These are phyloP conservation scores for Pisolithus sp. DNA, from an alignment of 768 basidiomycete genomes.

Conservation along the genomic window DNA sequence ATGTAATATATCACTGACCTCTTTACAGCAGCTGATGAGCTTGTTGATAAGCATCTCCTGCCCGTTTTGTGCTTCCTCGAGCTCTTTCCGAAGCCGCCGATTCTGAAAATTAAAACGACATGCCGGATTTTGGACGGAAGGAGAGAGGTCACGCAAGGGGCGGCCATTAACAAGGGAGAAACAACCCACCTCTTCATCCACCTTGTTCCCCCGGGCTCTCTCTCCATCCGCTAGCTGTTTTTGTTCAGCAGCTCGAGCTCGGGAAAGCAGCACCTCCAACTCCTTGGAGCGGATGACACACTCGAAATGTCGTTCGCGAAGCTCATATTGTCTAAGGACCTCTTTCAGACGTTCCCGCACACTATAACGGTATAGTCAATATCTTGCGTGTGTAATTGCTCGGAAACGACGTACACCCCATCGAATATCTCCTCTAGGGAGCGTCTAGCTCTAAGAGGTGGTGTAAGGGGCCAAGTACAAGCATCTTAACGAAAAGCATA, in stretches of 20 bases:
- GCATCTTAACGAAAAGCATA: slow-evolving; percentile 30
- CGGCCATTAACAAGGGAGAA: slow-evolving; percentile 2
- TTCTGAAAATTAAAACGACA: slow-evolving; percentile 35
- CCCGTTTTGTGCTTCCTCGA: slow-evolving; percentile 74
- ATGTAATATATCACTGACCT: slow-evolving; percentile 43
- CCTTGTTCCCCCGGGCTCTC: slow-evolving; percentile 56
- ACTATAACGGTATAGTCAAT: slow-evolving; percentile 32
- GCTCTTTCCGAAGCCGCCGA: slow-evolving; percentile 62
- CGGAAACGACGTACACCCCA: slow-evolving; percentile 54
- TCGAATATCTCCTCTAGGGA: slow-evolving; percentile 83
- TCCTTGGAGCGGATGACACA: slow-evolving; percentile 90
- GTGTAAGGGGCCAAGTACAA: neutral
- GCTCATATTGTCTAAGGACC: slow-evolving; percentile 80
- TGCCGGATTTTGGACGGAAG: neutral
- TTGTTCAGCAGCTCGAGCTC: slow-evolving; percentile 83
- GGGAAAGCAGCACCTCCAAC: slow-evolving; percentile 79
- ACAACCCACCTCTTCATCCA: slow-evolving; percentile 67
- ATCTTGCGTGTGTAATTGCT: neutral
- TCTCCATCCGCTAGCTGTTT: slow-evolving; percentile 77
- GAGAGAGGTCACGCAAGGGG: neutral
- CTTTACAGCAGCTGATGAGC: slow-evolving; percentile 79
- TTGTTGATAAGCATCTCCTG: slow-evolving; percentile 81
- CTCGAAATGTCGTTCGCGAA: slow-evolving; percentile 88
- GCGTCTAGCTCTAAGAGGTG: slow-evolving; percentile 51
- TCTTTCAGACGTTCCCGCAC: slow-evolving; percentile 84